These are phyloP conservation scores for Zygnema cylindricum DNA, from an alignment of 139 green algal species.

Conservation along the genomic window DNA sequence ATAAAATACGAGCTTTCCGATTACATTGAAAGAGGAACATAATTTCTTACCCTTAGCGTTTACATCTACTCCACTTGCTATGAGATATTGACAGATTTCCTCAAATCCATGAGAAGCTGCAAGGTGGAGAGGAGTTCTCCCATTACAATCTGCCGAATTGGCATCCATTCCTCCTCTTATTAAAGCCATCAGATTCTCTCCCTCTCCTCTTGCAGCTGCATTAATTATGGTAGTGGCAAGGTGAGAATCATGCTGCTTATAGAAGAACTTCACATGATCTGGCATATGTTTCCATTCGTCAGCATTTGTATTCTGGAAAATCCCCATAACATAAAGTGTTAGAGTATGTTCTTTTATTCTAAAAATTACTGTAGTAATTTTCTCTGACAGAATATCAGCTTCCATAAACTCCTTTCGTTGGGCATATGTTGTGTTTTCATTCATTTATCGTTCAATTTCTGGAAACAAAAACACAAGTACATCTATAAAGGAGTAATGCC, in stretches of 20 bases:
- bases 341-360: too few relatives aligned
- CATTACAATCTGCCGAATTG: conserved; percentile 23
- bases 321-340: too few relatives aligned
- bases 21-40: too few relatives aligned
- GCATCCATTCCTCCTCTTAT: conserved; percentile 28
- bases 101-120: conserved; percentile 25
- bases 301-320: background rate
- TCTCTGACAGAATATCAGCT: too few relatives aligned
- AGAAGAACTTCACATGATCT: background rate
- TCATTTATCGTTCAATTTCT: too few relatives aligned
- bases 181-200: conserved; percentile 17
- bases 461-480: too few relatives aligned
- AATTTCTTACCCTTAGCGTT: conserved; percentile 39
- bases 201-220: conserved; percentile 30
- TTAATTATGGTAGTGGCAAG: conserved; percentile 38
- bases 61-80: conserved; percentile 32
- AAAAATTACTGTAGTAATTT: too few relatives aligned
- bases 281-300: background rate
- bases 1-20: too few relatives aligned
- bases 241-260: conserved; percentile 40
- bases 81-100: conserved; percentile 18
- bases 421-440: too few relatives aligned
- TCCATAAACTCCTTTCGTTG: too few relatives aligned
- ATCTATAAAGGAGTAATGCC: too few relatives aligned
- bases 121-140: conserved; percentile 34